phyloP scores from a whole-genome alignment of 371 early-diverging fungal genomes.

The Syncephalastrum contaminatum region DNA sequence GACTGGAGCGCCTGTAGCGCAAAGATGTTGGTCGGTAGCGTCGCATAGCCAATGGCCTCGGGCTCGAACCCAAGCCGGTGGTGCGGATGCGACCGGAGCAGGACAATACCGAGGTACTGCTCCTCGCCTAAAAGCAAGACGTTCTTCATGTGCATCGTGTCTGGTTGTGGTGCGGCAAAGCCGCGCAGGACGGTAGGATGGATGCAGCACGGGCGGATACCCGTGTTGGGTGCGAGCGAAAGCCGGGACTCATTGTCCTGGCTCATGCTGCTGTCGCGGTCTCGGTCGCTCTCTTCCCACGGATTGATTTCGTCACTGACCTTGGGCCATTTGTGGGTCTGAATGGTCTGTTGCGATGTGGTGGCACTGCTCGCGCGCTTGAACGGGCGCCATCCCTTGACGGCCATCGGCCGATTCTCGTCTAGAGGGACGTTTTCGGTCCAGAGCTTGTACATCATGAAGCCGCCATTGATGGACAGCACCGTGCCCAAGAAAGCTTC shows the following conservation, averaged over 20 bases:
- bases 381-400: neutral
- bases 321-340: constrained; percentile 30
- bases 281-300: constrained; percentile 14
- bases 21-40: constrained; percentile 35
- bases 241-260: constrained; percentile 24
- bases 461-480: constrained; percentile 40
- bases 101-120: constrained; percentile 32
- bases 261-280: neutral
- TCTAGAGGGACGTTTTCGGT: constrained; percentile 17
- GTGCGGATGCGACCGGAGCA: constrained; percentile 40
- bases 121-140: constrained; percentile 48
- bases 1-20: constrained; percentile 38
- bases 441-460: constrained; percentile 51
- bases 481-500: constrained; percentile 45
- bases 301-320: constrained; percentile 37
- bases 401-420: neutral
- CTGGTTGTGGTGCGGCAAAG: constrained; percentile 29
- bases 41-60: constrained; percentile 44
- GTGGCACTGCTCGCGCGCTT: constrained; percentile 9
- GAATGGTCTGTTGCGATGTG: constrained; percentile 13
- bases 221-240: constrained; percentile 24
- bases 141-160: constrained; percentile 48
- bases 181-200: constrained; percentile 49
- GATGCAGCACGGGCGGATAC: constrained; percentile 39
- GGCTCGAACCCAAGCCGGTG: constrained; percentile 50